phyloP scores from a whole-genome alignment of 2,329 filamentous ascomycete species.

The Arthrobotrys sphaeroides region DNA sequence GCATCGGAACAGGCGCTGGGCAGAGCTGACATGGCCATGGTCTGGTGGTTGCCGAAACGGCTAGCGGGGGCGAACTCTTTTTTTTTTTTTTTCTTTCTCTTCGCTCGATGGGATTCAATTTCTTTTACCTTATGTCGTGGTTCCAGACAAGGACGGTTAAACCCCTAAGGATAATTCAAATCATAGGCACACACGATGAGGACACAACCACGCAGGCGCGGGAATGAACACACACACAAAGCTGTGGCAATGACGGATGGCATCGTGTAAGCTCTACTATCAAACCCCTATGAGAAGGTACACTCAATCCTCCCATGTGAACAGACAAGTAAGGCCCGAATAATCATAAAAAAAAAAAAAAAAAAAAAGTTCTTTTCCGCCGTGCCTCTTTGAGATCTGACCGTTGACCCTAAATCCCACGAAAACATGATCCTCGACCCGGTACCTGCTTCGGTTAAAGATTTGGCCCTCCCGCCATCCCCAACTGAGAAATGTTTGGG shows the following conservation, averaged over 20 bases:
- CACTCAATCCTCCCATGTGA: slow-evolving; percentile 51
- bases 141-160: slow-evolving; percentile 53
- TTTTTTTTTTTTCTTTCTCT: slow-evolving; percentile 7
- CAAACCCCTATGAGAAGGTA: slow-evolving; percentile 54
- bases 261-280: slow-evolving; percentile 55
- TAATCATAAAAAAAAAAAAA: slow-evolving; percentile 33
- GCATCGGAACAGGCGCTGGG: slow-evolving; percentile 43
- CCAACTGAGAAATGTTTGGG: slow-evolving; percentile 23
- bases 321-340: slow-evolving; percentile 26
- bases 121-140: slow-evolving; percentile 47
- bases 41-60: slow-evolving; percentile 53
- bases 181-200: slow-evolving; percentile 54
- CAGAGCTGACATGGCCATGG: slow-evolving; percentile 54
- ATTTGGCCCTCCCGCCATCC: slow-evolving; percentile 27
- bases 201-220: slow-evolving; percentile 54
- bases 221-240: slow-evolving; percentile 55
- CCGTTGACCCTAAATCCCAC: slow-evolving; percentile 8
- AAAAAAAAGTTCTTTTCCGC: not conserved
- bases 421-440: slow-evolving; percentile 32
- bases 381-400: not conserved
- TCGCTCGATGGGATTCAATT: slow-evolving; percentile 30
- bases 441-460: slow-evolving; percentile 21
- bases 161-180: slow-evolving; percentile 55
- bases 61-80: slow-evolving; percentile 49
- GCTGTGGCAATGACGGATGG: slow-evolving; percentile 53